Conservation (phyloP, 2,329 filamentous ascomycete species). For the Onygenales sp. region DNA sequence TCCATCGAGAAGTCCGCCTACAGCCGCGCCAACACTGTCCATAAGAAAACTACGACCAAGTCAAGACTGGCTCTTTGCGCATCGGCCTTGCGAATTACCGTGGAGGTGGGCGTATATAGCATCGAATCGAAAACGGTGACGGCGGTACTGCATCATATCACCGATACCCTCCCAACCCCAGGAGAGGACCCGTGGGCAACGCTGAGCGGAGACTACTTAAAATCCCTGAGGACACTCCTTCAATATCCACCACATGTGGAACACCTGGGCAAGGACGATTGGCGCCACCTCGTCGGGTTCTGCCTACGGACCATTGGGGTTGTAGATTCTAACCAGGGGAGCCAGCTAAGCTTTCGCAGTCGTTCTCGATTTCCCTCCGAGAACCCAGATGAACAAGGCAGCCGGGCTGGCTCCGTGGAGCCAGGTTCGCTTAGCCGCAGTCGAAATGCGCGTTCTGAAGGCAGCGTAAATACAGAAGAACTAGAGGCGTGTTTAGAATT, state of each 20-base stretch:
- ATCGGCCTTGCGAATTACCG: slow-evolving; percentile 59
- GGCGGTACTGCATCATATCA: slow-evolving; percentile 71
- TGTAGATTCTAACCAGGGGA: slow-evolving; percentile 18
- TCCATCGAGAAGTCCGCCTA: slow-evolving; percentile 59
- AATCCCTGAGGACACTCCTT: slow-evolving; percentile 61
- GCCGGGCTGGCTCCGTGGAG: slow-evolving; percentile 22
- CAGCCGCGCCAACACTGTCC: slow-evolving; percentile 45
- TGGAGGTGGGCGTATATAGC: slow-evolving; percentile 58
- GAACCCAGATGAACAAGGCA: slow-evolving; percentile 17
- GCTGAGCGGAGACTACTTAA: slow-evolving; percentile 68
- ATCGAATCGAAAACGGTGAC: slow-evolving; percentile 70
- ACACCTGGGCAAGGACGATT: slow-evolving; percentile 59
- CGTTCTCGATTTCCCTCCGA: slow-evolving; percentile 19
- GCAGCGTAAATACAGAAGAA: slow-evolving; percentile 36
- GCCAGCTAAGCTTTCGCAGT: slow-evolving; percentile 21
- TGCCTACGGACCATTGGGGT: slow-evolving; percentile 50
- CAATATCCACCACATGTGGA: slow-evolving; percentile 70
- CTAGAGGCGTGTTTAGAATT: slow-evolving; percentile 57
- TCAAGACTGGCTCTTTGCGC: slow-evolving; percentile 59
- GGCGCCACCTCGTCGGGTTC: slow-evolving; percentile 62
- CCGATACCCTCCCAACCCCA: slow-evolving; percentile 56
- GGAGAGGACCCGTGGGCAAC: slow-evolving; percentile 58
- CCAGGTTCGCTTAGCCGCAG: slow-evolving; percentile 15
- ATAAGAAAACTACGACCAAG: slow-evolving; percentile 40
- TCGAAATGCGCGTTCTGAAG: slow-evolving; percentile 9